phyloP scores from a whole-genome alignment of 495 filamentous ascomycete genomes.

The Penicillium dipodomyicola region DNA sequence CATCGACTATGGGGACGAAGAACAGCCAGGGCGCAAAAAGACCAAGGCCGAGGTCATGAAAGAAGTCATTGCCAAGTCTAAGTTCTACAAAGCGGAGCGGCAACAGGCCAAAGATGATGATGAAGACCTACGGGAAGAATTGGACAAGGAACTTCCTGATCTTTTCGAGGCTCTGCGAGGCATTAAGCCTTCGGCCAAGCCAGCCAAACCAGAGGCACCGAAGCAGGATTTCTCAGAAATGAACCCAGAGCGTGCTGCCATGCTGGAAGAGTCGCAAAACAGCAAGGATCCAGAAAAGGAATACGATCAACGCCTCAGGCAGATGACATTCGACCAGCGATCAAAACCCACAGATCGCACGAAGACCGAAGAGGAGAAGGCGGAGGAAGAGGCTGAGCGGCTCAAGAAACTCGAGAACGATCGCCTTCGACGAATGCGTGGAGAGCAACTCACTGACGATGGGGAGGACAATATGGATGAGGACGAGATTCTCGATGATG shows the following conservation, averaged over 20 bases:
- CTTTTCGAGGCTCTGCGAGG: slow-evolving; percentile 69
- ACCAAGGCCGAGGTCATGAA: slow-evolving; percentile 94
- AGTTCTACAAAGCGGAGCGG: slow-evolving; percentile 87
- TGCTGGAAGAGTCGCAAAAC: slow-evolving; percentile 60
- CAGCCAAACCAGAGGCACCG: slow-evolving; percentile 40
- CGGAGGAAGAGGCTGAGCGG: slow-evolving; percentile 66
- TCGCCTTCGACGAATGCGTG: slow-evolving; percentile 52
- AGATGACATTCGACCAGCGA: slow-evolving; percentile 77
- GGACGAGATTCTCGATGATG: slow-evolving; percentile 1
- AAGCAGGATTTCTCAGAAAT: slow-evolving; percentile 48
- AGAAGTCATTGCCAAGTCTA: slow-evolving; percentile 96
- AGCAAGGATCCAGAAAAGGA: slow-evolving; percentile 67
- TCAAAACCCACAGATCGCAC: slow-evolving; percentile 82
- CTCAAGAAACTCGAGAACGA: slow-evolving; percentile 78
- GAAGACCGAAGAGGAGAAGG: slow-evolving; percentile 87
- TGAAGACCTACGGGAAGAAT: slow-evolving; percentile 78
- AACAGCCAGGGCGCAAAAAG: slow-evolving; percentile 76
- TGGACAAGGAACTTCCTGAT: slow-evolving; percentile 74
- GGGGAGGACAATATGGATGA: slow-evolving; percentile 33
- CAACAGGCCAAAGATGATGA: slow-evolving; percentile 93
- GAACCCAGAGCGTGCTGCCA: slow-evolving; percentile 58
- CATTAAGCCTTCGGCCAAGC: slow-evolving; percentile 42
- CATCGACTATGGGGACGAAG: slow-evolving; percentile 42
- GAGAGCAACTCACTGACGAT: slow-evolving; percentile 40
- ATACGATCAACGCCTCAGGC: slow-evolving; percentile 78